Evolutionary conservation across 2,329 filamentous ascomycete genomes (phyloP).

Genomic region (Trichoderma citrinoviride): DNA sequence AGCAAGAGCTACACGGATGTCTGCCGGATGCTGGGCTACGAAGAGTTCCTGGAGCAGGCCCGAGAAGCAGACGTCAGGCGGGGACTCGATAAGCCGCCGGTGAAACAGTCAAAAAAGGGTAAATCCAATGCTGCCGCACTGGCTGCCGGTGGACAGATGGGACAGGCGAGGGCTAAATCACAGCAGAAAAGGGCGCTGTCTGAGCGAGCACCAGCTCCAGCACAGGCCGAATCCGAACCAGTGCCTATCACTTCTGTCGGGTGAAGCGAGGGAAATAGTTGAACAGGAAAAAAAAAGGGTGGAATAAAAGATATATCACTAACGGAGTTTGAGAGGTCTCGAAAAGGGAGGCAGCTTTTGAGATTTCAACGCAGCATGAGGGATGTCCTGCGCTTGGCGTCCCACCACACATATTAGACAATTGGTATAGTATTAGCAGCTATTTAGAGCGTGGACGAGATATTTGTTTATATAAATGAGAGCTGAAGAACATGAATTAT

Average conservation of each 20-base stretch:
- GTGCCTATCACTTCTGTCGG: slow-evolving; percentile 27
- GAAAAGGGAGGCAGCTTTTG: background rate
- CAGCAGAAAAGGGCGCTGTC: slow-evolving; percentile 39
- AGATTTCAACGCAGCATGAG: slow-evolving; percentile 3
- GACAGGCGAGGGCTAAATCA: slow-evolving; percentile 37
- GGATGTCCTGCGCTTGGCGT: background rate
- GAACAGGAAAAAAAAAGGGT: background rate
- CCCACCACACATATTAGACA: background rate
- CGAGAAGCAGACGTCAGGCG: slow-evolving; percentile 62
- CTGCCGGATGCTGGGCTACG: slow-evolving; percentile 63
- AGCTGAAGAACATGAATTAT: background rate
- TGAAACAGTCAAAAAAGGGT: slow-evolving; percentile 33
- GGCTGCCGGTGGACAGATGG: slow-evolving; percentile 49
- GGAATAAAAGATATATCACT: background rate
- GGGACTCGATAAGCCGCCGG: slow-evolving; percentile 53
- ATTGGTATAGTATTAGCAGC: background rate
- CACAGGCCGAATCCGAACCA: slow-evolving; percentile 27
- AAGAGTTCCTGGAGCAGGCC: slow-evolving; percentile 62
- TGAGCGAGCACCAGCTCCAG: slow-evolving; percentile 32
- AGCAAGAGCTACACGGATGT: slow-evolving; percentile 70
- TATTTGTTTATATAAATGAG: background rate
- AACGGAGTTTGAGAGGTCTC: background rate
- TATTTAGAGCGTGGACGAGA: background rate
- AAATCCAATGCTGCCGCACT: slow-evolving; percentile 41
- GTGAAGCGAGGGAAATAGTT: background rate